Evolutionary conservation across 208 protist genomes (phyloP), one percentile per base, ranked within the genome.

Genomic region (Leishmania braziliensis): DNA sequence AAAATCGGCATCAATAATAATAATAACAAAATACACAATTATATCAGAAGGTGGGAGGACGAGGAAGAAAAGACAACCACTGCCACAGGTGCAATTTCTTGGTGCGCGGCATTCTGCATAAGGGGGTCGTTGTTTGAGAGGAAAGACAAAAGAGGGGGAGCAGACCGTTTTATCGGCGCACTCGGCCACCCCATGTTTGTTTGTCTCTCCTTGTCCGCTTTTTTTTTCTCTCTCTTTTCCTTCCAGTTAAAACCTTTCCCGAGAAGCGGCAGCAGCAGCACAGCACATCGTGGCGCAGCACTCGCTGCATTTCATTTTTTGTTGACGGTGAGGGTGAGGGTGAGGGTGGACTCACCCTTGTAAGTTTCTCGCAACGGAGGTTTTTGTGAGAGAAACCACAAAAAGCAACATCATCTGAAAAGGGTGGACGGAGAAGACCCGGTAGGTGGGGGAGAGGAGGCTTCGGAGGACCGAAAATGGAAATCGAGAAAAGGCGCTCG

Each of bases 41-140:
- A 65, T 65, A 46, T 6, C 43, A 46, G 43, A 46, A 46, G 43
- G 43, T 46, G 43, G 53, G 0, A 79, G 0, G 85, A 73, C 4
- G 43, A 6, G 43, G 43, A 6, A 82, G n/a, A 77, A 77, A 76
- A 69, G 60, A 69, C 10, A 75, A 26, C 43, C 51, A 60, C 72
- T 1, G 56, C 56, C 4, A 84, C 75, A 63, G 43, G 43, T 46
- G 4, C 43, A 46, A 46, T 46, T 46, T 46, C 43, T 6, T 46
- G 43, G 43, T 46, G 43, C 43, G 43, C 43, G 43, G 4, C 43
- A 46, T 46, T 4, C 43, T 46, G 43, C 43, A 46, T 46, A 6
- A 46, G 43, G 43, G 43, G 43, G 43, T 6, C 43, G 43, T 6
- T 46, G 43, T 0, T 46, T 46, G 43, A 43, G 39, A 43, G 6